Base-by-base conservation (phyloP, 192 early-diverging fungal species). In the Haplosporangium gracile region DNA sequence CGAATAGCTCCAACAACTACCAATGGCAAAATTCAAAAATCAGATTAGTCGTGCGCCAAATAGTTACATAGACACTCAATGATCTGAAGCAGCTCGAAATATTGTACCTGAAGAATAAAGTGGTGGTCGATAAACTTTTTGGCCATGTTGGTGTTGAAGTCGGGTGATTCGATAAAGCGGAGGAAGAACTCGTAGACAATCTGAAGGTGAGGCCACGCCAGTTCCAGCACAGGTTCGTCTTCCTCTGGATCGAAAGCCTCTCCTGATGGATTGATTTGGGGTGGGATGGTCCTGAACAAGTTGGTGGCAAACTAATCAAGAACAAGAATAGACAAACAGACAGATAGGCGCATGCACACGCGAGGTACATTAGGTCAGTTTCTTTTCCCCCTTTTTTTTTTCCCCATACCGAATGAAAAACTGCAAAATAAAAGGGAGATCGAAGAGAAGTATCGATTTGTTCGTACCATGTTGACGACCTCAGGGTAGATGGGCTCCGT, bases 241-340 rank as follows among this genome's bases (percentile, higher is more conserved):
- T 99, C 99, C 82, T 99, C 99, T 13, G 99, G 98, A 89, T 99
- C 99, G 82, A 97, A 99, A 26, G 96, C 97, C 75, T 99, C 99
- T 57, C 97, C 98, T 57, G 92, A 94, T 32, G 97, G 97, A 81
- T 97, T 98, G 47, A 97, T 95, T 90, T 97, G 97, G 2, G 99
- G 99, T 15, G 99, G 96, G 32, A 99, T 97, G 5, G 98, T 97
- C 68, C 99, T 93, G 89, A 99, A 99, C 26, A 99, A 91, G 90
- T 99, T 99, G 4, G 93, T 92, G 36, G 96, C 92, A 93, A 97
- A 97, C 97, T 97, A 51, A 38, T 53, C 15, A 45, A n/a, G 6
- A n/a, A 75, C 49, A 51, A 51, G 20, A 51, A 51, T 51, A 22
- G 18, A 51, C 49, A 68, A 51, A 26, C 26, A 11, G 39, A 47